Percentiles rank a stretch among this genome's conserved stretches.
Conservation (phyloP, 106 monocot genomes). For the Dendrobium officinale region DNA sequence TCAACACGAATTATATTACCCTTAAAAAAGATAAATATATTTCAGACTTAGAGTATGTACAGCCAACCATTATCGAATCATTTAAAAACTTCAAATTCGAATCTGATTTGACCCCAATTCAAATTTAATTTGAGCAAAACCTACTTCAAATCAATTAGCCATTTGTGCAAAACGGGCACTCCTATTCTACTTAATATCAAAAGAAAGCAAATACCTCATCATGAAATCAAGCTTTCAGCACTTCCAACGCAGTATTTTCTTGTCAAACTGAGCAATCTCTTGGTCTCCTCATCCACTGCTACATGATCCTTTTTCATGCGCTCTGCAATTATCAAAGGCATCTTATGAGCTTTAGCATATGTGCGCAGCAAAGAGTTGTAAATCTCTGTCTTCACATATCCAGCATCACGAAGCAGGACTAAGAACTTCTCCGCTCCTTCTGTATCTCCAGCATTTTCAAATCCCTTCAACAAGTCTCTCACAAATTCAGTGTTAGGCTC, state of each 20-base stretch:
- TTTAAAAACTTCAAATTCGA: too few relatives aligned
- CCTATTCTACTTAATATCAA: too few relatives aligned
- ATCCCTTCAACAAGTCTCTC: constrained; percentile 31
- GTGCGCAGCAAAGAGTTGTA: constrained; percentile 70
- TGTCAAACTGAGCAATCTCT: constrained; percentile 35
- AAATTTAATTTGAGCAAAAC: too few relatives aligned
- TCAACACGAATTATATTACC: too few relatives aligned
- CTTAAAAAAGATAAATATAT: too few relatives aligned
- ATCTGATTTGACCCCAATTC: too few relatives aligned
- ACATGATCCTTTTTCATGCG: constrained; percentile 70
- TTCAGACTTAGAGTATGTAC: too few relatives aligned
- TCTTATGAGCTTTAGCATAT: constrained; percentile 56
- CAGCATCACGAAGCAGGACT: constrained; percentile 54
- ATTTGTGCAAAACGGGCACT: too few relatives aligned
- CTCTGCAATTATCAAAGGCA: constrained; percentile 73
- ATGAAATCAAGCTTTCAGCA: constrained; percentile 45
- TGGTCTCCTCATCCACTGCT: constrained; percentile 56
- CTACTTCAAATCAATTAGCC: too few relatives aligned
- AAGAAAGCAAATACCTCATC: neutral
- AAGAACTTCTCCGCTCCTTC: constrained; percentile 67
- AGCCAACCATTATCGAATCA: too few relatives aligned
- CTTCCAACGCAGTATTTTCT: constrained; percentile 41
- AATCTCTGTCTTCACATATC: constrained; percentile 61
- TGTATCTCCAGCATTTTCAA: constrained; percentile 41
- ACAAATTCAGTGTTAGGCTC: constrained; percentile 54